Percentiles rank a stretch among this genome's conserved stretches.
Evolutionary conservation across 768 basidiomycete genomes (phyloP).

Genomic region (Candolleomyces efflorescens): DNA sequence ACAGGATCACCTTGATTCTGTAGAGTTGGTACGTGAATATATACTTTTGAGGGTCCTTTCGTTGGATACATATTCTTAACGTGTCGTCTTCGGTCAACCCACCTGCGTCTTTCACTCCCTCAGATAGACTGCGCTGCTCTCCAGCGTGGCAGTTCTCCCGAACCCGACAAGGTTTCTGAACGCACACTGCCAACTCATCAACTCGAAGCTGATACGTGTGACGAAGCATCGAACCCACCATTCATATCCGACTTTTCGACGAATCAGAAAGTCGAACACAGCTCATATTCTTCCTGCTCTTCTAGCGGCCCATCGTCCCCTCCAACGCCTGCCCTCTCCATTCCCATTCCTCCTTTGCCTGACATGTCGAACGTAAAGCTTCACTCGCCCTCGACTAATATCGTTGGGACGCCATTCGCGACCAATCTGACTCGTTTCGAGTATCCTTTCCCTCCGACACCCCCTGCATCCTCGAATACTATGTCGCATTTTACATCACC

Average conservation of each 20-base stretch:
- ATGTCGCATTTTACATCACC: constrained; percentile 4
- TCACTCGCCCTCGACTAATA: constrained; percentile 24
- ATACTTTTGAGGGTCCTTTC: not conserved
- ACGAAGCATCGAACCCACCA: not conserved
- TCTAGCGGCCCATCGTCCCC: not conserved
- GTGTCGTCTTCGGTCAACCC: not conserved
- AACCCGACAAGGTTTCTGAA: not conserved
- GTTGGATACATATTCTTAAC: not conserved
- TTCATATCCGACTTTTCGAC: not conserved
- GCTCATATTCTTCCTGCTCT: not conserved
- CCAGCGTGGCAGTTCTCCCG: not conserved
- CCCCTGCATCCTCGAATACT: constrained; percentile 5
- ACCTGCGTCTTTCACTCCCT: not conserved
- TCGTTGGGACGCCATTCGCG: constrained; percentile 31
- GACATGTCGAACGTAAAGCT: constrained; percentile 1
- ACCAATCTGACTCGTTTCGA: constrained; percentile 25
- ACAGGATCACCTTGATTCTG: not conserved
- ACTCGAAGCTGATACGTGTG: not conserved
- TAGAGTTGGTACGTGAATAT: not conserved
- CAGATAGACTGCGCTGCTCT: not conserved
- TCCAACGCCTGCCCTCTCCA: not conserved
- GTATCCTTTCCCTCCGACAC: constrained; percentile 26
- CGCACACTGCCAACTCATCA: not conserved
- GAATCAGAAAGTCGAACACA: not conserved
- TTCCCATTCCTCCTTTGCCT: not conserved